Evolutionary conservation across 352 stramenopile species (phyloP).

Genomic region (Globisporangium barbulae): DNA sequence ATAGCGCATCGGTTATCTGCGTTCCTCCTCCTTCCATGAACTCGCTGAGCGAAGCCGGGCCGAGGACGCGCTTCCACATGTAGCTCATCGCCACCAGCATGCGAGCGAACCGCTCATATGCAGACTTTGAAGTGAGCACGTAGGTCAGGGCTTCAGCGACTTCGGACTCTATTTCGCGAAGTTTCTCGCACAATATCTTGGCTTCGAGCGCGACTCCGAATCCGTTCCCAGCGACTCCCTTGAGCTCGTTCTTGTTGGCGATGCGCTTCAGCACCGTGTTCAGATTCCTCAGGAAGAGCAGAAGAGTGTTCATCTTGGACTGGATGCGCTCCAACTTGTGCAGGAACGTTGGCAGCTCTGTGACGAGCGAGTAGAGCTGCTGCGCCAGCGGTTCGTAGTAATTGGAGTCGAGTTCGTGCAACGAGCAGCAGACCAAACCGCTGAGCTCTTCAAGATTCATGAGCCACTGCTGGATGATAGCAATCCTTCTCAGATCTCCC

Average conservation of each 20-base stretch:
- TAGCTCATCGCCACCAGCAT: slow-evolving; percentile 38
- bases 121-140: slow-evolving; percentile 19
- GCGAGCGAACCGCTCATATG: slow-evolving; percentile 24
- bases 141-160: slow-evolving; percentile 20
- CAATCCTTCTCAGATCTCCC: background rate
- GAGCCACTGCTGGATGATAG: slow-evolving; percentile 27
- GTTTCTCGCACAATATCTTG: slow-evolving; percentile 23
- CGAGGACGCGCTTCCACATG: slow-evolving; percentile 37
- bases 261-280: slow-evolving; percentile 35
- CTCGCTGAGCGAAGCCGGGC: slow-evolving; percentile 17
- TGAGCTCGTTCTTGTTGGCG: slow-evolving; percentile 43
- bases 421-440: slow-evolving; percentile 34
- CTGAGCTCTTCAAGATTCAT: slow-evolving; percentile 37
- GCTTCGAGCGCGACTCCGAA: slow-evolving; percentile 33
- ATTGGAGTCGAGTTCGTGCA: slow-evolving; percentile 33
- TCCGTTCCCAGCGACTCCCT: slow-evolving; percentile 35
- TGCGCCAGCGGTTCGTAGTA: slow-evolving; percentile 33
- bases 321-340: slow-evolving; percentile 38
- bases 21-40: slow-evolving; percentile 29
- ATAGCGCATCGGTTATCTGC: slow-evolving; percentile 19
- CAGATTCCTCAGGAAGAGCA: slow-evolving; percentile 44
- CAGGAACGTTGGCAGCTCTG: slow-evolving; percentile 35
- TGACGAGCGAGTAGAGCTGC: slow-evolving; percentile 28
- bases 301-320: slow-evolving; percentile 25
- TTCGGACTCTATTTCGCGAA: slow-evolving; percentile 22